Evolutionary conservation across 2,329 filamentous ascomycete species (phyloP), one percentile per base, ranked within the genome.

Genomic region (Claviceps citrina): DNA sequence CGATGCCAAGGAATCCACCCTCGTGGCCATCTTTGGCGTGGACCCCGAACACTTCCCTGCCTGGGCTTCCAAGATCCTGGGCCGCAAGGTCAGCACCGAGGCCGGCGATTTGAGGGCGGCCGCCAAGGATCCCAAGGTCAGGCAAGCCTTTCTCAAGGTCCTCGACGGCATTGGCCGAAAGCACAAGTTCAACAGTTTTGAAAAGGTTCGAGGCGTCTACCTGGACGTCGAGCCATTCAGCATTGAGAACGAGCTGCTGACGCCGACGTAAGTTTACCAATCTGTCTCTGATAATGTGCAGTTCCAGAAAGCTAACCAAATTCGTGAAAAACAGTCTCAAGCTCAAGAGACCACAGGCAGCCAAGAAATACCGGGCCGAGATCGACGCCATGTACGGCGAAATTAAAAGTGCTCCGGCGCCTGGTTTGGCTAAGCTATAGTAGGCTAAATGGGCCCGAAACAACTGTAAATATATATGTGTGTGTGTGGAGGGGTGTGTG

Each of bases 131-230:
- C 68, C 75, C 38, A 78, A 77, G 54, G 75, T 98, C 18, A 71
- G 76, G 48, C 73, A 74, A 53, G 82, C 83, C 2, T 78, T 93
- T 41, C 56, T 93, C 47, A 81, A 79, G 58, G 75, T 91, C 48
- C 65, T 98, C 26, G 82, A 91, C 44, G 72, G 69, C 40, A 81
- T 93, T 43, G 85, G 76, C 32, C 81, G 73, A 65, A 80, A 78
- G 63, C 76, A 83, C 60, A 93, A 91, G 65, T 87, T 98, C 60
- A 91, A 93, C 56, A 84, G 78, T 49, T 96, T 83, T 51, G 91
- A 98, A 69, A 76, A 76, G 47, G 79, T 96, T 35, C 75, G 72
- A 57, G 82, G 79, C 49, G 70, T 81, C 42, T 62, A 80, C 46
- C 63, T 98, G 49, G 78, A 81, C 51, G 51, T 95, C 12, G 91